phyloP scores from a whole-genome alignment of 495 filamentous ascomycete species.

The Xylaria cubensis region DNA sequence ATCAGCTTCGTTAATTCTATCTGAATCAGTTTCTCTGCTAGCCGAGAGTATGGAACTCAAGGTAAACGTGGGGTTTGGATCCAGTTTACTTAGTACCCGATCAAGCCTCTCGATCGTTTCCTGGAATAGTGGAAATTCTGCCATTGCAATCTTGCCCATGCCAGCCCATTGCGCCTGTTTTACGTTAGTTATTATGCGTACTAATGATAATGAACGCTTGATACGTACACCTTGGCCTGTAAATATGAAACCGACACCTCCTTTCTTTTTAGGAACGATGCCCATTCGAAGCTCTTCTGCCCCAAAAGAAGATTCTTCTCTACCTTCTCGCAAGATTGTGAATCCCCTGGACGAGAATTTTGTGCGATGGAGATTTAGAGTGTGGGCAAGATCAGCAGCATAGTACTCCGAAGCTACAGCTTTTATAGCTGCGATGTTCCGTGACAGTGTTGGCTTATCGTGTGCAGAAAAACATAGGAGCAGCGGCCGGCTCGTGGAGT shows the following conservation, averaged over 20 bases:
- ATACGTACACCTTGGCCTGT: conserved; percentile 46
- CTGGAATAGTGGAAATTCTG: conserved; percentile 23
- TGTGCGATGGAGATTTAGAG: neutral
- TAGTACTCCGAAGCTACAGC: neutral
- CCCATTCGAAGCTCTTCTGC: conserved; percentile 6
- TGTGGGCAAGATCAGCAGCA: neutral
- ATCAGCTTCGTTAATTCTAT: conserved; percentile 32
- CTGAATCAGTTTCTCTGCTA: conserved; percentile 7
- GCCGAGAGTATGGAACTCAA: conserved; percentile 35
- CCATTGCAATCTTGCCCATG: conserved; percentile 29
- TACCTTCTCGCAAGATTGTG: conserved; percentile 3
- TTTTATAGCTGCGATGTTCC: neutral
- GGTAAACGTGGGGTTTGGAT: conserved; percentile 24
- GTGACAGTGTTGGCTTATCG: neutral
- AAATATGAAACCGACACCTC: conserved; percentile 29
- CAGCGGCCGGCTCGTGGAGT: neutral
- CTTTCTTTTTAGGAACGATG: conserved; percentile 30
- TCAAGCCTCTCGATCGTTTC: conserved; percentile 26
- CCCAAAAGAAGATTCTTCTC: neutral
- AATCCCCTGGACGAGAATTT: conserved; percentile 6
- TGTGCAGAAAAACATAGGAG: neutral
- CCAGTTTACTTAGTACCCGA: neutral
- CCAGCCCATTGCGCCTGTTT: conserved; percentile 26
- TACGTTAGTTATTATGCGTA: neutral
- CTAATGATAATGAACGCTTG: neutral